These are phyloP conservation scores for Vitis labrusca DNA, from an alignment of 164 flowering plant genomes.

Conservation along the genomic window DNA sequence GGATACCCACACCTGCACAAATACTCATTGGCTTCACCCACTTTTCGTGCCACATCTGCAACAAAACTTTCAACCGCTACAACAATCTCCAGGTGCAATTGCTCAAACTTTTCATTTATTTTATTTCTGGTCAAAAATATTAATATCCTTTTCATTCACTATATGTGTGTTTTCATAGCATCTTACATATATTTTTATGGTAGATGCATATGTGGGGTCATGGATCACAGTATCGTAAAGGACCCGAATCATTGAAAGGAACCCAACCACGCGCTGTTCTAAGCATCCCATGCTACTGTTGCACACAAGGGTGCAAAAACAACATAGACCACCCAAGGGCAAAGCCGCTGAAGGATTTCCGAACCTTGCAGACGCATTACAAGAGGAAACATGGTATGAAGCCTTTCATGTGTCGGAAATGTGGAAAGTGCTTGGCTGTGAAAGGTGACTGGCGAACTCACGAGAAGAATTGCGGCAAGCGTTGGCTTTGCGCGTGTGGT, in stretches of 20 bases:
- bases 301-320: constrained; percentile 65
- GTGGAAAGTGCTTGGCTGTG: constrained; percentile 63
- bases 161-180: no score
- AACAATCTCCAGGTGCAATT: constrained; percentile 77
- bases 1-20: constrained; percentile 75
- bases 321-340: constrained; percentile 55
- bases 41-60: constrained; percentile 70
- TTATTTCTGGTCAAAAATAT: no score
- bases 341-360: constrained; percentile 63
- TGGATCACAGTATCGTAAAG: constrained; percentile 69
- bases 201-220: constrained; percentile 92
- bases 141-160: no score
- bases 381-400: constrained; percentile 73
- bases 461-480: constrained; percentile 75
- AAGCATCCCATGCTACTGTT: constrained; percentile 68
- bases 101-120: not conserved
- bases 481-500: constrained; percentile 72
- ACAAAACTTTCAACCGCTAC: constrained; percentile 75
- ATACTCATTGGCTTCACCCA: constrained; percentile 69
- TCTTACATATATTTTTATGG: not conserved
- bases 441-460: constrained; percentile 82
- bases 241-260: constrained; percentile 63
- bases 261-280: constrained; percentile 49
- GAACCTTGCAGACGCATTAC: constrained; percentile 68
- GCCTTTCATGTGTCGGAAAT: constrained; percentile 57